A percentile compares a stretch with the other conserved stretches of the same genome.
phyloP scores from a whole-genome alignment of 1,284 basidiomycete species.

The Pseudozyma hubeiensis region DNA sequence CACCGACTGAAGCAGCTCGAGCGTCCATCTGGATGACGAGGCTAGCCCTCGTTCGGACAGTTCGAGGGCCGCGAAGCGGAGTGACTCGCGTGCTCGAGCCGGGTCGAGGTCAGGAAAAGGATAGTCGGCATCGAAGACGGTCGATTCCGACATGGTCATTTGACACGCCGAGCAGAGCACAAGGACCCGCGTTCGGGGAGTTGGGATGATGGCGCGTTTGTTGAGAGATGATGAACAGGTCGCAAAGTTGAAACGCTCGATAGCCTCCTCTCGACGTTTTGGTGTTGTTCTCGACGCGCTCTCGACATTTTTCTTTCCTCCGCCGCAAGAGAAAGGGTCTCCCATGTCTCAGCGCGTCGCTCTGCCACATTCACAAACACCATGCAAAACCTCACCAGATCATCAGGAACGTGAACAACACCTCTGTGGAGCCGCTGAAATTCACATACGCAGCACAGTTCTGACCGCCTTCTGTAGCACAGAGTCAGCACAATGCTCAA shows the following conservation, averaged over 20 bases:
- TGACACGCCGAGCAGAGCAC: not conserved
- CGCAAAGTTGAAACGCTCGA: not conserved
- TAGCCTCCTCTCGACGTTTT: not conserved
- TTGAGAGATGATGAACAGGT: not conserved
- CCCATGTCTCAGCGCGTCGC: too few species aligned
- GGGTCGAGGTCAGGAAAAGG: constrained; percentile 53
- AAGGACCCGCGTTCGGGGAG: too few species aligned
- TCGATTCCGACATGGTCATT: constrained; percentile 27
- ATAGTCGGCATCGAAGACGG: constrained; percentile 45
- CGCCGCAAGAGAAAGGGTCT: not conserved
- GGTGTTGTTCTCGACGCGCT: constrained; percentile 17
- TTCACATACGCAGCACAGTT: too few species aligned
- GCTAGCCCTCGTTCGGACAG: constrained; percentile 49
- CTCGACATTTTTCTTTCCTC: constrained; percentile 1
- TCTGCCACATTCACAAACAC: too few species aligned
- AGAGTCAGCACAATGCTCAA: too few species aligned
- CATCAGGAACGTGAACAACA: too few species aligned
- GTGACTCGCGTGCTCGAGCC: constrained; percentile 28
- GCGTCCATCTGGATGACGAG: constrained; percentile 55
- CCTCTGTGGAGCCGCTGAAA: too few species aligned
- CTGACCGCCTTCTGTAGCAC: too few species aligned
- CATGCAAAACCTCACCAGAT: not conserved
- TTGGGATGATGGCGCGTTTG: not conserved
- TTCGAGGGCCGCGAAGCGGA: constrained; percentile 43
- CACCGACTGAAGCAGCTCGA: constrained; percentile 57